A percentile compares a stretch with the other conserved stretches of the same genome.
Conservation (phyloP, 768 basidiomycete genomes). For the Suillus luteus region DNA sequence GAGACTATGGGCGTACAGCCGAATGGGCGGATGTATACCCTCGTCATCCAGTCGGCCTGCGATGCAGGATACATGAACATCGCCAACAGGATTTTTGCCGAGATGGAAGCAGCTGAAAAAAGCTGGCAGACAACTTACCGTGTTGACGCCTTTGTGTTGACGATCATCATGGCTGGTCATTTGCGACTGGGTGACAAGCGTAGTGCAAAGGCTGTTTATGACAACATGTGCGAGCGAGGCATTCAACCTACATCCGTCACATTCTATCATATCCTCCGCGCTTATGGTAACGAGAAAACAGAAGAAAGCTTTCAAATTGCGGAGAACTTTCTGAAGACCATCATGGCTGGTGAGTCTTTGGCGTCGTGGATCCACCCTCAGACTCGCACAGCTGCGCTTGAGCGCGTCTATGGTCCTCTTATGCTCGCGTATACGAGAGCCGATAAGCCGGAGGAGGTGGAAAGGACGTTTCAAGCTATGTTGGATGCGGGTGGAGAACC, state of each 20-base stretch:
- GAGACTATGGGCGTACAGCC: conserved; percentile 53
- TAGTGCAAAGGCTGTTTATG: conserved; percentile 65
- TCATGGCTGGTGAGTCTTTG: conserved; percentile 41
- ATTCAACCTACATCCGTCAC: conserved; percentile 71
- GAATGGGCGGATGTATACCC: conserved; percentile 63
- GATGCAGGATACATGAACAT: conserved; percentile 65
- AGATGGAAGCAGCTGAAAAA: conserved; percentile 57
- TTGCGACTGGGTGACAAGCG: conserved; percentile 53
- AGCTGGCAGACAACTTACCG: conserved; percentile 40
- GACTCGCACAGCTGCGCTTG: conserved; percentile 46
- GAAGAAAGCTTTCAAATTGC: conserved; percentile 59
- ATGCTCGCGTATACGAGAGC: conserved; percentile 51
- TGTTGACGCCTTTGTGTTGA: conserved; percentile 62
- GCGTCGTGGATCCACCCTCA: conserved; percentile 43
- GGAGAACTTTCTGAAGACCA: conserved; percentile 59
- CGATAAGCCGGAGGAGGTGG: conserved; percentile 52
- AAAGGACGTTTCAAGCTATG: conserved; percentile 56
- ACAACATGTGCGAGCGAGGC: conserved; percentile 67
- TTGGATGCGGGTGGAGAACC: conserved; percentile 56
- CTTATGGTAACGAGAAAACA: conserved; percentile 54
- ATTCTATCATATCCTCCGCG: conserved; percentile 63
- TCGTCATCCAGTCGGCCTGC: conserved; percentile 80
- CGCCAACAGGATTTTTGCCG: conserved; percentile 65
- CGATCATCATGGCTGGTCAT: conserved; percentile 75
- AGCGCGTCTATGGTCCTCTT: conserved; percentile 63